Evolutionary conservation across 768 basidiomycete species (phyloP), one percentile per base, ranked within the genome.

Genomic region (Serendipita indica): DNA sequence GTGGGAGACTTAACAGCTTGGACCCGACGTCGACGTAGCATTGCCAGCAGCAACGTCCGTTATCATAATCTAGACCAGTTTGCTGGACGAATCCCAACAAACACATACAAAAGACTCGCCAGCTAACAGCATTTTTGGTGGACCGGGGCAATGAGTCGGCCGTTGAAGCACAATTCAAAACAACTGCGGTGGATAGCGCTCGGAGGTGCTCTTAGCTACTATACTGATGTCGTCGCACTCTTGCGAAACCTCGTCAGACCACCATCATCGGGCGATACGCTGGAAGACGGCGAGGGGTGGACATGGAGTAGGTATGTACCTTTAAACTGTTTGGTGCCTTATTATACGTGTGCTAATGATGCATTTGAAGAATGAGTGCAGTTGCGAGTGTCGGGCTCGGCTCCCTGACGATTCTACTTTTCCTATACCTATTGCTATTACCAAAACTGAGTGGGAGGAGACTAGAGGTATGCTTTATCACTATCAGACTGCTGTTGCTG

Each of bases 171-270:
- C n/a, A 54, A n/a, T 5, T 22, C 30, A 3, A 54, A 54, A 32
- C 49, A 54, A 32, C 49, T 54, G 4, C 49, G 49, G 10, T 54
- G 49, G 49, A 54, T 54, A 16, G 49, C 30, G 16, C 49, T 54
- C 10, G 49, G 49, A n/a, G 49, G 49, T 28, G 49, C n/a, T 3
- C 30, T 54, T 16, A 54, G 3, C n/a, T 54, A 30, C 16, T 54
- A 54, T 28, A 54, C 49, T 4, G 49, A 54, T 16, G 49, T 54
- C 5, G 49, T 54, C 7, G 3, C 16, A 3, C 49, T 22, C 4
- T 32, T 54, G 7, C 49, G 49, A 3, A 28, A 3, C 6, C 4
- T 54, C 3, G 16, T 54, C 20, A 5, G 30, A 25, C 27, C 41
- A 18, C 41, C 41, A 43, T 43, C 41, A 7, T 46, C 43, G 25